phyloP scores from a whole-genome alignment of 768 basidiomycete genomes.

The Trametes gibbosa region DNA sequence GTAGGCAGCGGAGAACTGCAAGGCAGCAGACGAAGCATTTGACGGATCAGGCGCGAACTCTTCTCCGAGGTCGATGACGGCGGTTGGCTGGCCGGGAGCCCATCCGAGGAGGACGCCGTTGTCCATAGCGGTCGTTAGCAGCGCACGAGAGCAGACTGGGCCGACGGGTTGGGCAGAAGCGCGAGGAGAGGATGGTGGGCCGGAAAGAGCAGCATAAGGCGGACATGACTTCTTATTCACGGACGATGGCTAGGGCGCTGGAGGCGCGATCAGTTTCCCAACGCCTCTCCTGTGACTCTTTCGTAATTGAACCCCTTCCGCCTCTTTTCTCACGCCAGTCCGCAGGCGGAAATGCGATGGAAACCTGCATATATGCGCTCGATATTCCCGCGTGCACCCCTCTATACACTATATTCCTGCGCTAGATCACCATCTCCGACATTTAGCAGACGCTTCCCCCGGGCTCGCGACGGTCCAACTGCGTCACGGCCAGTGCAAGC shows the following conservation, averaged over 20 bases:
- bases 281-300: slow-evolving; percentile 13
- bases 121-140: slow-evolving; percentile 11
- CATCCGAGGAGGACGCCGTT: slow-evolving; percentile 10
- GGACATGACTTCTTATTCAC: slow-evolving; percentile 16
- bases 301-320: slow-evolving; percentile 8
- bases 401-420: not conserved
- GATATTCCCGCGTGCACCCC: not conserved
- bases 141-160: not conserved
- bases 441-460: not conserved
- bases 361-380: not conserved
- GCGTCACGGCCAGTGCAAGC: too few species aligned
- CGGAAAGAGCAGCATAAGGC: slow-evolving; percentile 14
- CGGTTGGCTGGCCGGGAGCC: slow-evolving; percentile 16
- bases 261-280: slow-evolving; percentile 19
- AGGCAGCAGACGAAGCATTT: slow-evolving; percentile 16
- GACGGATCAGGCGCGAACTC: slow-evolving; percentile 18
- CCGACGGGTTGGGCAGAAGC: not conserved
- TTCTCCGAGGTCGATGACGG: slow-evolving; percentile 23
- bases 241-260: slow-evolving; percentile 15
- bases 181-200: slow-evolving; percentile 8
- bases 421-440: not conserved
- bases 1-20: slow-evolving; percentile 18
- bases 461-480: too few species aligned
- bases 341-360: not conserved
- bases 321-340: slow-evolving; percentile 2